A percentile compares a stretch with the other conserved stretches of the same genome.
phyloP scores from a whole-genome alignment of 345 rosid species.

The Brassica nigra region DNA sequence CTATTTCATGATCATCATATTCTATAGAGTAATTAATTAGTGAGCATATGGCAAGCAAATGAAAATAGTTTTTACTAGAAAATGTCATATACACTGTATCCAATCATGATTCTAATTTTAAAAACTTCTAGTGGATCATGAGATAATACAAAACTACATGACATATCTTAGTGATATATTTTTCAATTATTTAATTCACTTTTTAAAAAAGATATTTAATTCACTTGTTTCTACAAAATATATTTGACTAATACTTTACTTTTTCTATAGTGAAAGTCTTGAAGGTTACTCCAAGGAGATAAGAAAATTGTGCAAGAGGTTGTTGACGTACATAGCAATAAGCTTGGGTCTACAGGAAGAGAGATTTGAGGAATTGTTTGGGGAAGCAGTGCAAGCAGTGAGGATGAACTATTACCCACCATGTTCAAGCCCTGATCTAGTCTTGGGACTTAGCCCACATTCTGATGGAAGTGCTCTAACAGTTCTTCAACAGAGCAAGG shows the following conservation, averaged over 20 bases:
- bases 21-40: not conserved
- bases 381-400: constrained; percentile 80
- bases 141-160: not conserved
- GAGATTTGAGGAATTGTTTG: constrained; percentile 72
- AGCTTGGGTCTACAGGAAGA: constrained; percentile 63
- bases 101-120: not conserved
- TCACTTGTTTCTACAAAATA: not conserved
- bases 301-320: constrained; percentile 64
- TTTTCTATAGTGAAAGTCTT: constrained; percentile 56
- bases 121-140: constrained; percentile 8
- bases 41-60: constrained; percentile 25
- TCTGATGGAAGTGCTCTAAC: constrained; percentile 98
- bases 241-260: not conserved
- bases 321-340: constrained; percentile 58
- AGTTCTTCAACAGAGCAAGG: constrained; percentile 77
- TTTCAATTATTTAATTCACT: not conserved
- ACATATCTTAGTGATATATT: not conserved
- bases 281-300: constrained; percentile 67
- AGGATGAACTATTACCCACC: constrained; percentile 98
- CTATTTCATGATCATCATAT: constrained; percentile 7
- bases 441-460: constrained; percentile 92
- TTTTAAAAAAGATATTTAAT: too few species aligned
- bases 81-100: not conserved
- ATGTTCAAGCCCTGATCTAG: constrained; percentile 94
- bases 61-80: constrained; percentile 1